Percentiles rank a stretch among this genome's conserved stretches.
Evolutionary conservation across 768 basidiomycete species (phyloP).

Genomic region (Ephemerocybe angulata): DNA sequence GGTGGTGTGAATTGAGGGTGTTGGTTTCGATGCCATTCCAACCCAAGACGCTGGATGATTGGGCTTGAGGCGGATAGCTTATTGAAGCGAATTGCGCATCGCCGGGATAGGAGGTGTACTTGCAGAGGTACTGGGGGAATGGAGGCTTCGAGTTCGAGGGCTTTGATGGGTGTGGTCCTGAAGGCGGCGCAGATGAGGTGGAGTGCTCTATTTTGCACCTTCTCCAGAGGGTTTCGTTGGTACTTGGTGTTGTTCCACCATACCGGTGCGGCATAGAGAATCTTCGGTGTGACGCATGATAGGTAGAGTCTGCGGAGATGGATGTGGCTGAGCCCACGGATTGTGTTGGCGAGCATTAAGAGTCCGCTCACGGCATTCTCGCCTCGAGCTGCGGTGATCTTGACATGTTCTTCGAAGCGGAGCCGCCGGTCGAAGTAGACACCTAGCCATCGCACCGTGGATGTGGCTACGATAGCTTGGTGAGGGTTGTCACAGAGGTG

Average conservation of each 20-base stretch:
- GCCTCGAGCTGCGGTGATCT: slow-evolving; percentile 21
- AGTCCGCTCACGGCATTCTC: slow-evolving; percentile 21
- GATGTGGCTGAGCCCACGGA: slow-evolving; percentile 29
- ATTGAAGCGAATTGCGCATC: slow-evolving; percentile 22
- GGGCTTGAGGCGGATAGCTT: slow-evolving; percentile 17
- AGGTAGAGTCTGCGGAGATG: slow-evolving; percentile 27
- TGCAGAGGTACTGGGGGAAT: slow-evolving; percentile 25
- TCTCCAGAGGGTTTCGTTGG: slow-evolving; percentile 20
- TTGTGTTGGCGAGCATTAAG: slow-evolving; percentile 32
- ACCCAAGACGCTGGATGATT: slow-evolving; percentile 16
- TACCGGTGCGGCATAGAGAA: slow-evolving; percentile 29
- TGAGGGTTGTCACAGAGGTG: slow-evolving; percentile 6
- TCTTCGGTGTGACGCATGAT: slow-evolving; percentile 27
- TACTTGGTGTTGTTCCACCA: slow-evolving; percentile 29
- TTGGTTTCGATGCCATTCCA: slow-evolving; percentile 13
- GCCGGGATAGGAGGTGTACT: slow-evolving; percentile 9
- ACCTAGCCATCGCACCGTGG: slow-evolving; percentile 29
- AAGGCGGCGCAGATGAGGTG: slow-evolving; percentile 32
- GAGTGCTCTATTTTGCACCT: slow-evolving; percentile 28
- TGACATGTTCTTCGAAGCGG: slow-evolving; percentile 28
- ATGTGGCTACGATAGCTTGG: slow-evolving; percentile 1
- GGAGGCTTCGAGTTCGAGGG: slow-evolving; percentile 31
- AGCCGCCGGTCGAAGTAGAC: slow-evolving; percentile 32
- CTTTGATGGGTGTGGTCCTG: slow-evolving; percentile 27
- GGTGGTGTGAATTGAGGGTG: slow-evolving; percentile 12